phyloP scores from a whole-genome alignment of 257 asterid species.

The Solanum rostratum region DNA sequence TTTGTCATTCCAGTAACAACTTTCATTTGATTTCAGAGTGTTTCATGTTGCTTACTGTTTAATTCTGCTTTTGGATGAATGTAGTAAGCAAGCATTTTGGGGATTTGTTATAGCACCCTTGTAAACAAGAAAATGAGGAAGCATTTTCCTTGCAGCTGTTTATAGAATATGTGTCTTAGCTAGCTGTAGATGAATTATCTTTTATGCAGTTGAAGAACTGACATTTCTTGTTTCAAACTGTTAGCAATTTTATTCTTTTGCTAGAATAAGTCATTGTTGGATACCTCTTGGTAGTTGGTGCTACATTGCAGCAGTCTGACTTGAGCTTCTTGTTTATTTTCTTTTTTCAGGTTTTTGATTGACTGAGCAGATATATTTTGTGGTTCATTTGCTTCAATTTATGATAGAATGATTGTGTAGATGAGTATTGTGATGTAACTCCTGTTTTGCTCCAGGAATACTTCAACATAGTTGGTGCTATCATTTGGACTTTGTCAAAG shows the following conservation, averaged over 20 bases:
- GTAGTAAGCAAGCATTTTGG: too few relatives aligned
- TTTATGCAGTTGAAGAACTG: too few relatives aligned
- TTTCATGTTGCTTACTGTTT: too few relatives aligned
- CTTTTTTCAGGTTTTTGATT: not conserved
- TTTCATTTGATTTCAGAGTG: too few relatives aligned
- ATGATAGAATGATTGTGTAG: not conserved
- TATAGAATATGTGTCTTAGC: too few relatives aligned
- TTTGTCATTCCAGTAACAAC: too few relatives aligned
- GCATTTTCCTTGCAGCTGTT: not conserved
- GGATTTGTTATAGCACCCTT: too few relatives aligned
- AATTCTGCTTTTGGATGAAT: too few relatives aligned
- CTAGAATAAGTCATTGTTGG: not conserved
- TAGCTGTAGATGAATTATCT: too few relatives aligned
- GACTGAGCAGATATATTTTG: not conserved
- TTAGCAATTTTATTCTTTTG: not conserved
- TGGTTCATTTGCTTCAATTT: not conserved
- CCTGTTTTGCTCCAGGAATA: constrained; percentile 26
- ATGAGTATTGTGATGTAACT: not conserved
- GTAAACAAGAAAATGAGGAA: not conserved
- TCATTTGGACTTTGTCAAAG: not conserved
- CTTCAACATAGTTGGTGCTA: not conserved
- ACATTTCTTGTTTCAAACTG: too few relatives aligned
- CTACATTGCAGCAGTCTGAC: not conserved
- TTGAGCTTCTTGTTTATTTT: not conserved
- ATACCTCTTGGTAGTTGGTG: not conserved